Conservation (phyloP, 192 early-diverging fungal genomes). For the Coemansia sp. region DNA sequence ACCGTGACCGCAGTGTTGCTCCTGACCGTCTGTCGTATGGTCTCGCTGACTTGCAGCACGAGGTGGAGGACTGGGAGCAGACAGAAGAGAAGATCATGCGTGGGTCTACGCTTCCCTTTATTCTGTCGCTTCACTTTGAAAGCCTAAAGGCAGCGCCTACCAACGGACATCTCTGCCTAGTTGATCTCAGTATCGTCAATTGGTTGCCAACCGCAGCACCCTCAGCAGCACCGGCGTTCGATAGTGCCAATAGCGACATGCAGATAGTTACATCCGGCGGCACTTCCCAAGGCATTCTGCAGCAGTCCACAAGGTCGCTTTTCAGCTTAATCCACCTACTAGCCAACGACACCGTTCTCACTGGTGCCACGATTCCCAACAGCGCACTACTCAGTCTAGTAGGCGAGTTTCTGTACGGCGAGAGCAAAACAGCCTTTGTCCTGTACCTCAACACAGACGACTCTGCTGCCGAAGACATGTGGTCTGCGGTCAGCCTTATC, state of each 20-base stretch:
- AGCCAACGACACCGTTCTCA: slow-evolving; percentile 39
- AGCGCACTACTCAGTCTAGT: slow-evolving; percentile 30
- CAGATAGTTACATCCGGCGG: neutral
- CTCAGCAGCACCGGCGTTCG: neutral
- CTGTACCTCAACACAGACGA: slow-evolving; percentile 40
- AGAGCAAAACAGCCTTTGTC: slow-evolving; percentile 51
- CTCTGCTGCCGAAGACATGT: slow-evolving; percentile 8
- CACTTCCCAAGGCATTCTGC: slow-evolving; percentile 12
- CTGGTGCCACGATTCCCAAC: slow-evolving; percentile 29
- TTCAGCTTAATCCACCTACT: slow-evolving; percentile 36
- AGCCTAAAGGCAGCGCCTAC: slow-evolving; percentile 37
- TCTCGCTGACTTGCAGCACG: slow-evolving; percentile 44
- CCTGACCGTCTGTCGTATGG: slow-evolving; percentile 23
- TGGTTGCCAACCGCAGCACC: slow-evolving; percentile 22
- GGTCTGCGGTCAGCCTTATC: slow-evolving; percentile 22
- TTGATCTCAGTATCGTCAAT: slow-evolving; percentile 36
- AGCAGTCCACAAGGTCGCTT: slow-evolving; percentile 34
- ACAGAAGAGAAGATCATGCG: slow-evolving; percentile 35
- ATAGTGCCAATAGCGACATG: neutral
- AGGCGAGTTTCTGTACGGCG: slow-evolving; percentile 44
- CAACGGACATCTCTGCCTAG: slow-evolving; percentile 45
- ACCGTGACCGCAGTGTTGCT: slow-evolving; percentile 34
- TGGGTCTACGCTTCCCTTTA: slow-evolving; percentile 46
- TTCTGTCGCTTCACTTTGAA: slow-evolving; percentile 51
- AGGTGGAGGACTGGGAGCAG: slow-evolving; percentile 51